Conservation (phyloP, 2,329 filamentous ascomycete species). For the Phyllosticta citriasiana region DNA sequence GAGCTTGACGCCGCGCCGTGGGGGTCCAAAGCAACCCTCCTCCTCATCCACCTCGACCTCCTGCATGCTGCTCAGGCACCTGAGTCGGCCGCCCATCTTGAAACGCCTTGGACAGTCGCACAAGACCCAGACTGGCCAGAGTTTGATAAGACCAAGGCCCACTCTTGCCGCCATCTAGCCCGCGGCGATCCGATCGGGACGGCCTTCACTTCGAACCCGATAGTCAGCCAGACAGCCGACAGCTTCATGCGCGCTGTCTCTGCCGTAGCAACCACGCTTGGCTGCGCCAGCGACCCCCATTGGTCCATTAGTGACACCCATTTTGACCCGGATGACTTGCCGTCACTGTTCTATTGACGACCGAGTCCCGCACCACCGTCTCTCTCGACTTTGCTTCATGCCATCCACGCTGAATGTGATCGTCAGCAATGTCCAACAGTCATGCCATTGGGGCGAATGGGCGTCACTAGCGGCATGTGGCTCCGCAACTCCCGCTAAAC, state of each 20-base stretch:
- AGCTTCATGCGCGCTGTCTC: not conserved
- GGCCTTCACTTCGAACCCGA: not conserved
- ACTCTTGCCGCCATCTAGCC: not conserved
- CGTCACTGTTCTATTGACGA: not conserved
- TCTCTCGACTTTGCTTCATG: not conserved
- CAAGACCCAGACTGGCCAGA: not conserved
- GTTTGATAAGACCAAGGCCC: not conserved
- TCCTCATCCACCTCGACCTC: not conserved
- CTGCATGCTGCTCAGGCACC: not conserved
- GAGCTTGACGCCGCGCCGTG: slow-evolving; percentile 8
- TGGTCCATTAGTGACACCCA: not conserved
- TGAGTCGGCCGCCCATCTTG: not conserved
- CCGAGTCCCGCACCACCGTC: not conserved
- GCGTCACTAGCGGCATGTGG: not conserved
- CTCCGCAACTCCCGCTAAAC: not conserved
- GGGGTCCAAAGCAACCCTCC: not conserved
- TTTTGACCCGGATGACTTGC: not conserved
- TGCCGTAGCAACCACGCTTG: not conserved
- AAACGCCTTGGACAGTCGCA: not conserved
- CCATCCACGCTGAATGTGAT: not conserved
- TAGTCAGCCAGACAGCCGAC: not conserved
- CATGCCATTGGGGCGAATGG: not conserved
- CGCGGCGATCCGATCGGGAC: not conserved
- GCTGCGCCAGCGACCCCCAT: not conserved
- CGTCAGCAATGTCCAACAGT: not conserved